Conservation (phyloP, 2,329 filamentous ascomycete genomes). For the Xylaria sp. region DNA sequence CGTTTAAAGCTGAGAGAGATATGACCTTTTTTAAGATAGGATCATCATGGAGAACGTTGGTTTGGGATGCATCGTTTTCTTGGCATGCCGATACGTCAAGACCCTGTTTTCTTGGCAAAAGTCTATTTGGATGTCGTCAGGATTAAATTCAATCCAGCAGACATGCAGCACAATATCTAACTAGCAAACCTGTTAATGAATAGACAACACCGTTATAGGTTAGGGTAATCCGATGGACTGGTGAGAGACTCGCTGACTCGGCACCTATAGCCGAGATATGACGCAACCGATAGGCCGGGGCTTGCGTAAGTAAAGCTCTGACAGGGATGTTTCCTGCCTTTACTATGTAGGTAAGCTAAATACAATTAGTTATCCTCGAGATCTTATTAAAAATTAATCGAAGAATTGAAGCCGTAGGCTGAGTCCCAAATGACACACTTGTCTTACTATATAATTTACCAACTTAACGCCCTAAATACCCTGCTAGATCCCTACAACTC, state of each 20-base stretch:
- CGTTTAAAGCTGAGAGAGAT: background rate
- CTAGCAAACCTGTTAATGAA: background rate
- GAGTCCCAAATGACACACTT: background rate
- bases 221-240: background rate
- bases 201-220: background rate
- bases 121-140: slow-evolving; percentile 24
- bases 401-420: background rate
- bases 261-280: slow-evolving; percentile 26
- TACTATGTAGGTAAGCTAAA: background rate
- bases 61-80: slow-evolving; percentile 2
- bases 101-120: slow-evolving; percentile 31
- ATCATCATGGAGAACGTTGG: slow-evolving; percentile 1
- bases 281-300: slow-evolving; percentile 20
- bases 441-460: slow-evolving; percentile 6
- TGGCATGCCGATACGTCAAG: slow-evolving; percentile 5
- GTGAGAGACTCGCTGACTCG: background rate
- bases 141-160: slow-evolving; percentile 3
- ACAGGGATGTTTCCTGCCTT: background rate
- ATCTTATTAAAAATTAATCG: background rate
- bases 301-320: background rate
- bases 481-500: slow-evolving; percentile 50
- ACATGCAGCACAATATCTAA: slow-evolving; percentile 1
- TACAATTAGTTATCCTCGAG: background rate
- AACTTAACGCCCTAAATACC: slow-evolving; percentile 3
- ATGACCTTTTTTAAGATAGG: background rate